Evolutionary conservation across 352 stramenopile genomes (phyloP).

Genomic region (Globisporangium nunn): DNA sequence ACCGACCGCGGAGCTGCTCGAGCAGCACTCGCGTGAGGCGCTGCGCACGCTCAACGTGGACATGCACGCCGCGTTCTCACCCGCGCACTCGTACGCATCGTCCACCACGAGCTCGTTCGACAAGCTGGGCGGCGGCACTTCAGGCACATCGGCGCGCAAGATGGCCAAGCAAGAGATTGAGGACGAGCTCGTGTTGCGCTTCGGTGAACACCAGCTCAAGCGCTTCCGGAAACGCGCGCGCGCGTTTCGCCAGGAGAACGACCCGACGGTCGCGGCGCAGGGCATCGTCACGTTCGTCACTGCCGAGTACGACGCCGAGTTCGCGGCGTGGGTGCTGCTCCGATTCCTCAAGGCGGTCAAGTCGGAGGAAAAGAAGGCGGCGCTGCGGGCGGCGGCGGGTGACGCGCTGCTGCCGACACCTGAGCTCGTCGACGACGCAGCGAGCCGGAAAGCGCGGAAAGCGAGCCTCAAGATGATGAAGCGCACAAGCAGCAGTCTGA

Average conservation of each 20-base stretch:
- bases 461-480: constrained; percentile 30
- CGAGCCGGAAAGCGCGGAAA: constrained; percentile 34
- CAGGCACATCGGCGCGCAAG: constrained; percentile 19
- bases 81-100: constrained; percentile 14
- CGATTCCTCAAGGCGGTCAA: constrained; percentile 49
- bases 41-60: constrained; percentile 35
- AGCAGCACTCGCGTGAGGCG: constrained; percentile 8
- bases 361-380: constrained; percentile 42
- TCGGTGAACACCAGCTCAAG: constrained; percentile 48
- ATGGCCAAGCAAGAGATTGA: constrained; percentile 62
- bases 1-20: constrained; percentile 13
- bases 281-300: constrained; percentile 48
- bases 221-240: constrained; percentile 63
- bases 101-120: constrained; percentile 13
- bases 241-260: constrained; percentile 65
- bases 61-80: constrained; percentile 25
- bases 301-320: constrained; percentile 45
- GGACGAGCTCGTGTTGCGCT: constrained; percentile 40
- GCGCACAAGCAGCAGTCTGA: constrained; percentile 11
- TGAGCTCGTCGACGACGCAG: constrained; percentile 16
- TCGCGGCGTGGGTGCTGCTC: constrained; percentile 46
- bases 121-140: constrained; percentile 5
- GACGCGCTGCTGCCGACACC: constrained; percentile 5
- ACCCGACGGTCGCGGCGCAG: constrained; percentile 33
- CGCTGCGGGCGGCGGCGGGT: constrained; percentile 26